Evolutionary conservation across 2,329 filamentous ascomycete species (phyloP), one percentile per base, ranked within the genome.

Genomic region (Xylariales sp.): DNA sequence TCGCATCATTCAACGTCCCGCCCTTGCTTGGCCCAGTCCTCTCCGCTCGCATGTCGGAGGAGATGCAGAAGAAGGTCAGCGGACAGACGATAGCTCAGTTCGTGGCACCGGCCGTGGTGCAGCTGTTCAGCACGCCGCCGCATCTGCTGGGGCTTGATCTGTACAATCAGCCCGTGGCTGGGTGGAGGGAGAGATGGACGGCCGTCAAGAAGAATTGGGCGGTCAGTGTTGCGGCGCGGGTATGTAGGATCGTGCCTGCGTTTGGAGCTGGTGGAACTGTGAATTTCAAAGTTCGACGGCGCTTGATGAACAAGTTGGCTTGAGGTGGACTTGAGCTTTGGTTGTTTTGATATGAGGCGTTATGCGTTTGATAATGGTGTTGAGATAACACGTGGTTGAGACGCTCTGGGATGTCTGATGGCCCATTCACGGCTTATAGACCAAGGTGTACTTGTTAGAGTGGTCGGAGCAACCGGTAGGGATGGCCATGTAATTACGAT

Each of bases 1-100:
- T 94, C 61, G 88, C 88, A 4, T 87, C 81, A 10, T 97, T 96
- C 74, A 96, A 96, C 59, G 69, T 95, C 2, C 91, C 91, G 0
- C 78, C 87, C 0, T 57, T 93, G 2, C 71, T 96, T 8, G 87
- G 86, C 0, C 88, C 88, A 0, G 63, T 69, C 5, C 67, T 95
- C 15, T 77, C 74, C 11, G 64, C 73, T 14, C 68, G 71, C 20
- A 56, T 84, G 46, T 66, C 59, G 37, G 69, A 73, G 42, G 75
- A 76, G 47, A 61, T 81, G 22, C 65, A 80, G 12, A 67, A 57
- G 36, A 53, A 45, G 15, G 48, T 79, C 21, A 72, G 67, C 15
- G 78, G 78, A n/a, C 64, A 74, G 49, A 80, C 78, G 0, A 51
- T 84, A 3, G 87, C 88, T 19, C 89, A 95, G 63, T 93, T 95